These are phyloP conservation scores for Apodospora peruviana DNA, from an alignment of 495 filamentous ascomycete genomes.

Conservation along the genomic window DNA sequence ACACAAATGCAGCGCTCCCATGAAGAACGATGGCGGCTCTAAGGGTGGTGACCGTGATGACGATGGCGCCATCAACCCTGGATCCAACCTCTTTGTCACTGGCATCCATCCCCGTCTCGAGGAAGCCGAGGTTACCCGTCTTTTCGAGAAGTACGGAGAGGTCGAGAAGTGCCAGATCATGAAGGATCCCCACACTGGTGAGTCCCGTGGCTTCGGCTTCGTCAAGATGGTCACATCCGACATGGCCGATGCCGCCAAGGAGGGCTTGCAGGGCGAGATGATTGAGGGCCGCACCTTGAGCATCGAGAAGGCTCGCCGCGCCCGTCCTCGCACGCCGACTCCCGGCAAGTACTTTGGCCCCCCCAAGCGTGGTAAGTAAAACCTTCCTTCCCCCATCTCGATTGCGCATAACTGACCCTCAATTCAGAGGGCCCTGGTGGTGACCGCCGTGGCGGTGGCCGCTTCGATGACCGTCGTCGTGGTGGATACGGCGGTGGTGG, in stretches of 20 bases:
- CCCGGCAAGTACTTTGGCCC: constrained; percentile 99
- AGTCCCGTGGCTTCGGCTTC: constrained; percentile 98
- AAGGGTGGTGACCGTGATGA: constrained; percentile 62
- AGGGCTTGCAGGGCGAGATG: constrained; percentile 88
- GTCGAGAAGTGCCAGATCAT: constrained; percentile 99
- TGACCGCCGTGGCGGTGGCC: constrained; percentile 22
- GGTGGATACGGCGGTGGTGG: constrained; percentile 29
- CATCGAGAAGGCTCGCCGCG: constrained; percentile 97
- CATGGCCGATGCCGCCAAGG: constrained; percentile 93
- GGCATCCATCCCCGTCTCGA: constrained; percentile 93
- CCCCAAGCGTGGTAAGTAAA: constrained; percentile 86
- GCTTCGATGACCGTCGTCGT: constrained; percentile 23
- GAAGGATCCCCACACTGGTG: constrained; percentile 95
- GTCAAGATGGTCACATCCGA: constrained; percentile 96
- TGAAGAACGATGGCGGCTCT: constrained; percentile 29
- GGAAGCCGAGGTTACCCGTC: constrained; percentile 83
- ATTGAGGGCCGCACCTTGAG: constrained; percentile 94
- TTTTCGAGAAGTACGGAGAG: constrained; percentile 97
- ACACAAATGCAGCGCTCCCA: constrained; percentile 13
- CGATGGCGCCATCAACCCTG: constrained; percentile 78
- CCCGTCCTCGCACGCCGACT: constrained; percentile 89
- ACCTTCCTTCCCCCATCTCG: not conserved
- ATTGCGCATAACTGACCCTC: not conserved
- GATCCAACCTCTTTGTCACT: constrained; percentile 98
- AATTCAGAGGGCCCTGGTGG: constrained; percentile 28